Evolutionary conservation across 2,329 filamentous ascomycete species (phyloP), one percentile per base, ranked within the genome.

Genomic region (Sporothrix curviconia): DNA sequence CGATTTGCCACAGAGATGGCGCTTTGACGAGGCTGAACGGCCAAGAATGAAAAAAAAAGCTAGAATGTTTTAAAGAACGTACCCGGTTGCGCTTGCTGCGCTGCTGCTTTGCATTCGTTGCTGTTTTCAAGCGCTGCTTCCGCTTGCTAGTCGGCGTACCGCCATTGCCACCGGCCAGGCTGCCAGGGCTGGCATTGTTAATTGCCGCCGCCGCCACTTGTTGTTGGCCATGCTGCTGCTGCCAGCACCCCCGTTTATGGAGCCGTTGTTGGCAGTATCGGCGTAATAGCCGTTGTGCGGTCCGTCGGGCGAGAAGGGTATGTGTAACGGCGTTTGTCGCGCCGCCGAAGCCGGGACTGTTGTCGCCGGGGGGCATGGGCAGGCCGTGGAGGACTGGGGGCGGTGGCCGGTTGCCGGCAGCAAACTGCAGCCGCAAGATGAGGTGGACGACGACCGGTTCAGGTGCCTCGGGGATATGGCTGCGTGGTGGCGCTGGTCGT

Each of bases 1-100:
- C n/a, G n/a, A n/a, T n/a, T n/a, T n/a, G n/a, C n/a, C 30, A 24
- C 12, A 17, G 30, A 34, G 30, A 24, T 34, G 24, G 22, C 4
- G 22, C 2, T n/a, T 9, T 14, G 36, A 39, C 36, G 11, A 30
- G 36, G 15, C 34, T 32, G 34, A 40, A 36, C 24, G 36, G 12
- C 15, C 19, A n/a, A 32, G 25, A 32, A 2, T 12, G 2, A 30
- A n/a, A 37, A 12, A 24, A 4, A 14, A 17, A 51, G 39, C 24
- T n/a, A 40, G 19, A 39, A 42, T 39, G 22, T n/a, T n/a, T n/a
- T n/a, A n/a, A n/a, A n/a, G 49, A 46, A 76, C 77, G 71, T 64
- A 81, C 78, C 66, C 81, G 71, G 62, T 84, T 84, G 59, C 81
- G 76, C 67, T 84, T 84, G 68, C 79, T 83, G 63, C 81, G 71